Conservation (phyloP, 31 red algal genomes). For the Endocladia muricata region DNA sequence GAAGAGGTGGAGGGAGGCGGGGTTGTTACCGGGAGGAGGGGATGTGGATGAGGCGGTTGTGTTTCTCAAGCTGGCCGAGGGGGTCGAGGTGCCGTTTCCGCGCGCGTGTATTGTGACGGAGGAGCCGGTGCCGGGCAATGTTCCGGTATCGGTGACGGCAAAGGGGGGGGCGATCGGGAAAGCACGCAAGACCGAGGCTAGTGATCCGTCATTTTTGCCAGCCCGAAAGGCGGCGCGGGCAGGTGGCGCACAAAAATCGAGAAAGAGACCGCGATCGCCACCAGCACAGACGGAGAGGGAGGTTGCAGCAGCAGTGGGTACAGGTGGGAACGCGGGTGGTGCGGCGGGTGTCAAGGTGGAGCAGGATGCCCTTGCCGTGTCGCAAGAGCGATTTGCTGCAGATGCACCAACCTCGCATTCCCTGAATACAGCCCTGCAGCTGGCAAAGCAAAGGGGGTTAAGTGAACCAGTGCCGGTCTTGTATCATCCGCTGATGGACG, state of each 20-base stretch:
- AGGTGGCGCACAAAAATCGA: neutral
- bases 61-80: constrained; percentile 46
- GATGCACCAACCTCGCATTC: constrained; percentile 39
- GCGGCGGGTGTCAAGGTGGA: neutral
- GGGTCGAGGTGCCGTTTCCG: too few species aligned
- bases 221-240: neutral
- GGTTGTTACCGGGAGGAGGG: constrained; percentile 23
- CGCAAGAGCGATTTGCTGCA: neutral
- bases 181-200: neutral
- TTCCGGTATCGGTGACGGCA: too few species aligned
- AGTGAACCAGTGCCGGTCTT: constrained; percentile 15
- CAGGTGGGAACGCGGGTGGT: too few species aligned
- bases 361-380: neutral
- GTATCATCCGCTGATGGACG: constrained; percentile 32
- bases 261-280: neutral
- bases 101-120: constrained; percentile 29
- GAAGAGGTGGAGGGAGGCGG: constrained; percentile 67
- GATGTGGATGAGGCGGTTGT: constrained; percentile 30
- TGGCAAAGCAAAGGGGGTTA: neutral
- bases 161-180: neutral
- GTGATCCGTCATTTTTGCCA: neutral
- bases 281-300: too few species aligned
- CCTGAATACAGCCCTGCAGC: constrained; percentile 24
- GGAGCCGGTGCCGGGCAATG: neutral
- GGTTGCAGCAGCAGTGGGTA: neutral